Evolutionary conservation across 257 asterid species (phyloP).

Genomic region (Rauvolfia tetraphylla): DNA sequence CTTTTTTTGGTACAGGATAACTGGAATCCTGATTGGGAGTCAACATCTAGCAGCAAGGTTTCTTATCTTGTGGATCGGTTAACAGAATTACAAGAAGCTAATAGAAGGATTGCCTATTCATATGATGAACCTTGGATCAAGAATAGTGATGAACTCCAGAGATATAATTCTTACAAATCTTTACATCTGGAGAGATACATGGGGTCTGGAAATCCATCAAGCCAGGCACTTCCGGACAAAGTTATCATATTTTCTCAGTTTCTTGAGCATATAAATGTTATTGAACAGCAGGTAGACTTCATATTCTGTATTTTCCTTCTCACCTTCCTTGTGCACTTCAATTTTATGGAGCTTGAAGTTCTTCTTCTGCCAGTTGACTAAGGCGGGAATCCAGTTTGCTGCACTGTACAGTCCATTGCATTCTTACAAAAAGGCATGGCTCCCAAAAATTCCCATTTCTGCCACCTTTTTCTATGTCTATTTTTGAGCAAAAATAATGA

Average conservation of each 20-base stretch:
- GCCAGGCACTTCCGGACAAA: slow-evolving; percentile 47
- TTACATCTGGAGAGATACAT: slow-evolving; percentile 26
- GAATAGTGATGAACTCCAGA: slow-evolving; percentile 22
- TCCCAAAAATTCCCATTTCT: slow-evolving; percentile 9
- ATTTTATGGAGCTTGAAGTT: slow-evolving; percentile 16
- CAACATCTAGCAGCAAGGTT: slow-evolving; percentile 96
- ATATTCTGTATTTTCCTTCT: slow-evolving; percentile 20
- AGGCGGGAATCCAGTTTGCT: slow-evolving; percentile 72
- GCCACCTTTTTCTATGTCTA: slow-evolving; percentile 4
- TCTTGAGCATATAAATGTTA: slow-evolving; percentile 93
- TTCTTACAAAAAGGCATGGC: slow-evolving; percentile 60
- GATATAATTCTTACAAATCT: slow-evolving; percentile 20
- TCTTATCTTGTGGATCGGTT: slow-evolving; percentile 62
- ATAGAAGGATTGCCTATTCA: slow-evolving; percentile 36
- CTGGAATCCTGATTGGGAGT: slow-evolving; percentile 99
- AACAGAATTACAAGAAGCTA: slow-evolving; percentile 56
- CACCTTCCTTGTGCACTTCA: slow-evolving; percentile 22
- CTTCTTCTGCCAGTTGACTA: slow-evolving; percentile 47
- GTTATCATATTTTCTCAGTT: slow-evolving; percentile 95
- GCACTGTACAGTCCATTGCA: slow-evolving; percentile 97
- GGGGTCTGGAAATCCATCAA: slow-evolving; percentile 27
- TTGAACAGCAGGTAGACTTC: slow-evolving; percentile 79
- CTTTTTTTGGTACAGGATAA: slow-evolving; percentile 55
- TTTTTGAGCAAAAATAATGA: not conserved
- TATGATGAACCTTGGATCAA: slow-evolving; percentile 28